Base-by-base conservation (phyloP, 805 yeast species). In the Nakazawaea anatomiae region DNA sequence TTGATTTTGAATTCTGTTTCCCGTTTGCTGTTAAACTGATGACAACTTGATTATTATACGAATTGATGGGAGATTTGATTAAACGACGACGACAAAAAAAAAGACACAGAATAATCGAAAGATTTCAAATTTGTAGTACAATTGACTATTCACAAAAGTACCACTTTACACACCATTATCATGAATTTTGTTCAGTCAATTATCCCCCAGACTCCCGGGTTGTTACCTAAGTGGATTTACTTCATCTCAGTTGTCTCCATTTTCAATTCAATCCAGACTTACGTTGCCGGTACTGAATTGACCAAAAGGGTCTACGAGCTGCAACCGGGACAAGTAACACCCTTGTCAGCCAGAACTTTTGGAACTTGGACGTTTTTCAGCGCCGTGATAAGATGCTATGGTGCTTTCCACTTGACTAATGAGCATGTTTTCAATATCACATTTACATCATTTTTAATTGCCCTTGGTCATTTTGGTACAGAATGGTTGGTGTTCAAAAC, bases 301-400 rank as follows among this genome's bases (percentile, higher is more conserved):
- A 87, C 97, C 2, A 81, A 86, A 58, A 76, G 82, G 56, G 97
- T 94, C 6, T 94, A 94, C 64, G 85, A 78, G 35, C 74, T 68
- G 47, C 68, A 77, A 44, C 89, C 91, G 12, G 57, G 63, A 6
- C 79, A 86, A 64, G 85, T 84, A 29, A 67, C 74, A 2, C 61
- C 64, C 11, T 73, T 94, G 57, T 82, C 94, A 58, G 96, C 97
- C n/a, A 80, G 99, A 60, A 92, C 99, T 0, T 94, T 94, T 66
- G 99, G 99, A 35, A 94, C 99, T 0, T 94, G 99, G 99, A 94
- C 99, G 0, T 73, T 91, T 39, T 76, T 91, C 58, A 83, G 96
- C 2, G 80, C 96, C 1, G 74, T 92, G 32, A 84, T 94, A 45
- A 81, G 99, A 63, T 76, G 84, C 56, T 89, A 87, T 65, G 96